These are phyloP conservation scores for Sarocladium oryzae DNA, from an alignment of 2,329 filamentous ascomycete species.

Conservation along the genomic window DNA sequence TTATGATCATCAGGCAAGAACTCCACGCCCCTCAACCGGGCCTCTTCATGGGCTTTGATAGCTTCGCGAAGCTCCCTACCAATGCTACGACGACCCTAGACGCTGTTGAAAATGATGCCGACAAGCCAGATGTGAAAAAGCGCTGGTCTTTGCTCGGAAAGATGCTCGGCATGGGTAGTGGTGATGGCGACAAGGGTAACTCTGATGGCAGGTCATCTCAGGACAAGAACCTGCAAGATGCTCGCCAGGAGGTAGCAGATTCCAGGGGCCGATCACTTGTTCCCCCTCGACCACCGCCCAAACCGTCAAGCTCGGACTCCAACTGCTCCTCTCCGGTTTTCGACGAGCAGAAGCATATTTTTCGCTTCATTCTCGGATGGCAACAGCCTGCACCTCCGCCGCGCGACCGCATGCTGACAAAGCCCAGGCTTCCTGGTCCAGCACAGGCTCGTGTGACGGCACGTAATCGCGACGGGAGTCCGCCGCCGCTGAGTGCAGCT, in stretches of 20 bases:
- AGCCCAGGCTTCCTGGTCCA: constrained; percentile 62
- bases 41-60: constrained; percentile 44
- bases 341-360: constrained; percentile 55
- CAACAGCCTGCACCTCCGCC: constrained; percentile 47
- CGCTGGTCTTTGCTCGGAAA: constrained; percentile 59
- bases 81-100: constrained; percentile 1
- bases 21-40: constrained; percentile 40
- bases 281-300: constrained; percentile 15
- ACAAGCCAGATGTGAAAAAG: constrained; percentile 44
- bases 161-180: constrained; percentile 41
- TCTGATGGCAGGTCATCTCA: constrained; percentile 19
- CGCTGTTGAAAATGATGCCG: neutral
- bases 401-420: constrained; percentile 56
- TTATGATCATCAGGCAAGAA: constrained; percentile 85
- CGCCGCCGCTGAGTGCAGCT: constrained; percentile 28
- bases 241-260: constrained; percentile 44
- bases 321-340: constrained; percentile 48
- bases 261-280: constrained; percentile 26
- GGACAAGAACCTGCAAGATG: constrained; percentile 43
- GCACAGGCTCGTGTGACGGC: constrained; percentile 58
- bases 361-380: constrained; percentile 70
- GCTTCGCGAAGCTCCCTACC: constrained; percentile 25
- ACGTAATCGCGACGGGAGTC: constrained; percentile 31
- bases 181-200: constrained; percentile 8
- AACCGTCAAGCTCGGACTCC: constrained; percentile 36